These are phyloP conservation scores for Zanthoxylum bungeanum DNA, from an alignment of 345 rosid genomes.

Conservation along the genomic window DNA sequence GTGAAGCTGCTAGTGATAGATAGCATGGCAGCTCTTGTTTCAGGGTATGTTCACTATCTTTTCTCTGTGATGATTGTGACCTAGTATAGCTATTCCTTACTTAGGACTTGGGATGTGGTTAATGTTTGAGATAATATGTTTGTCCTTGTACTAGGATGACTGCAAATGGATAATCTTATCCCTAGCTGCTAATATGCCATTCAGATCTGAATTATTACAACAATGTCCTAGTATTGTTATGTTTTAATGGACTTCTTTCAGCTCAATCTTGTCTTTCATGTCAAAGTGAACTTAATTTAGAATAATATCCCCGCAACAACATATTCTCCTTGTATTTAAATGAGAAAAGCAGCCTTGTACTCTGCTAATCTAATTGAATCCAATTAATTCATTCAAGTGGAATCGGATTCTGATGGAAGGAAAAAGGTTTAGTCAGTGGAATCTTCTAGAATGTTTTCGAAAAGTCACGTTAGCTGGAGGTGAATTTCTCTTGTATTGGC, in stretches of 20 bases:
- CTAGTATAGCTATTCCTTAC: neutral
- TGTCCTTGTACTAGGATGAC: neutral
- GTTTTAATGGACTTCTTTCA: neutral
- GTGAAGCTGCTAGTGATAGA: conserved; percentile 83
- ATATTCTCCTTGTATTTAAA: neutral
- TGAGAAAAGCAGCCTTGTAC: neutral
- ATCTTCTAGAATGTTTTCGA: neutral
- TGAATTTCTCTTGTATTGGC: neutral
- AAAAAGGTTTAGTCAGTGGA: neutral
- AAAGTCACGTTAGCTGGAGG: neutral
- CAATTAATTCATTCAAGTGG: too few species aligned
- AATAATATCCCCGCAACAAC: neutral
- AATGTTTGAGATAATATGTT: neutral
- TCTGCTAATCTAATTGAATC: too few species aligned
- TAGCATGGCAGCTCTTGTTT: conserved; percentile 86
- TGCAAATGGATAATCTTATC: neutral
- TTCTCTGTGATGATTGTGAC: neutral
- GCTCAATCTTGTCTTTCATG: too few species aligned
- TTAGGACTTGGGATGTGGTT: neutral
- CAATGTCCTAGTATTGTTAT: neutral
- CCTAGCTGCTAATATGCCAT: neutral
- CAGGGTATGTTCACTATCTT: conserved; percentile 47
- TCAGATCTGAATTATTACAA: neutral
- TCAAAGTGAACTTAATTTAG: neutral
- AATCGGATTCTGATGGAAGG: too few species aligned